These are phyloP conservation scores for Nasturtium officinale DNA, from an alignment of 345 rosid species.

Conservation along the genomic window DNA sequence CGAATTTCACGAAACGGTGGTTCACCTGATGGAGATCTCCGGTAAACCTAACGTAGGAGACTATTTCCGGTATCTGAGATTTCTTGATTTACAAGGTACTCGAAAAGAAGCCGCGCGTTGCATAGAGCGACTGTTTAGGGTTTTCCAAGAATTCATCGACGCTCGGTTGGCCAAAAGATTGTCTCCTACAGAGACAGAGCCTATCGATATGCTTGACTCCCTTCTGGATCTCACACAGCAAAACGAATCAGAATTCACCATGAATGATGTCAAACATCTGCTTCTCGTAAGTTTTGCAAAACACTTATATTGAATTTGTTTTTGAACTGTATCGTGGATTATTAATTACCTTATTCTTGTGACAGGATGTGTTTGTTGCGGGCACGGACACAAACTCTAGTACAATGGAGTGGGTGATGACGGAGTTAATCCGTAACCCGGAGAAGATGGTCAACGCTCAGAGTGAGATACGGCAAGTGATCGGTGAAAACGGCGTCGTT, in stretches of 20 bases:
- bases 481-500: conserved; percentile 34
- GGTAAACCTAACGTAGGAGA: conserved; percentile 56
- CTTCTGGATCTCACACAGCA: conserved; percentile 42
- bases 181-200: conserved; percentile 5
- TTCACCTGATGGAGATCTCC: conserved; percentile 40
- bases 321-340: neutral
- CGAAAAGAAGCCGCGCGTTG: conserved; percentile 25
- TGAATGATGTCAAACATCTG: conserved; percentile 36
- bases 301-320: neutral
- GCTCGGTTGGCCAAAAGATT: conserved; percentile 25
- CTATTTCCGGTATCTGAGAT: conserved; percentile 46
- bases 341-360: neutral
- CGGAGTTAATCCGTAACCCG: conserved; percentile 32
- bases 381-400: conserved; percentile 52
- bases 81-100: conserved; percentile 51
- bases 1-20: conserved; percentile 42
- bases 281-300: conserved; percentile 41
- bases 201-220: conserved; percentile 45
- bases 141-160: conserved; percentile 40
- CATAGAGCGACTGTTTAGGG: conserved; percentile 26
- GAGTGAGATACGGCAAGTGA: conserved; percentile 38
- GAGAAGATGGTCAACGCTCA: conserved; percentile 36
- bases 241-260: conserved; percentile 27
- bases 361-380: conserved; percentile 47
- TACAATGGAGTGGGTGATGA: conserved; percentile 47